Conservation (phyloP, 2,329 filamentous ascomycete genomes). For the Penicillium sumatraense region DNA sequence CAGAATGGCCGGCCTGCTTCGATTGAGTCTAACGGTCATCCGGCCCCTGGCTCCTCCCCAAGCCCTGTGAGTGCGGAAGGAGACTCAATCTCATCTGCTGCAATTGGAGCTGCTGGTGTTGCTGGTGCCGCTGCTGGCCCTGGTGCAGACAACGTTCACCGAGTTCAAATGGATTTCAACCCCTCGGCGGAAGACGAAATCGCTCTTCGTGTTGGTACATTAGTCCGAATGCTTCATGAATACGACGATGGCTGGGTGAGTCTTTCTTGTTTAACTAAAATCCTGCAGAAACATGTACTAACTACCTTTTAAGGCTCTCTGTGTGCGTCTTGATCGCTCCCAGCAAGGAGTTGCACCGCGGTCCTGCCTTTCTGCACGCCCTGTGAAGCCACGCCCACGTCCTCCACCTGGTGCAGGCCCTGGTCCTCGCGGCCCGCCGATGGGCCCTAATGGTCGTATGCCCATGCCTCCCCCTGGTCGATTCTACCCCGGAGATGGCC, state of each 20-base stretch:
- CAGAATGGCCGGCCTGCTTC: slow-evolving; percentile 26
- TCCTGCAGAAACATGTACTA: not conserved
- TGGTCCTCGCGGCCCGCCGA: slow-evolving; percentile 39
- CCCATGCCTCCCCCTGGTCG: slow-evolving; percentile 41
- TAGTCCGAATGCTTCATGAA: slow-evolving; percentile 89
- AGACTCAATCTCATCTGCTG: slow-evolving; percentile 23
- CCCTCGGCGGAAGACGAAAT: slow-evolving; percentile 93
- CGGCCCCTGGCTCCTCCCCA: slow-evolving; percentile 27
- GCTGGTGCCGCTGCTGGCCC: slow-evolving; percentile 37
- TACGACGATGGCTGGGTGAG: slow-evolving; percentile 98
- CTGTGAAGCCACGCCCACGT: slow-evolving; percentile 78
- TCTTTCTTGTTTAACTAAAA: slow-evolving; percentile 23
- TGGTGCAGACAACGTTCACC: slow-evolving; percentile 73
- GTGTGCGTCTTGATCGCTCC: slow-evolving; percentile 85
- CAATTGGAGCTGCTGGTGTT: slow-evolving; percentile 2
- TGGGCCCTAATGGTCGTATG: slow-evolving; percentile 39
- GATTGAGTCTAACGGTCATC: slow-evolving; percentile 23
- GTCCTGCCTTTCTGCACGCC: slow-evolving; percentile 88
- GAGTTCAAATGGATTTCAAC: slow-evolving; percentile 91
- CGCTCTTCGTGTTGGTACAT: slow-evolving; percentile 75
- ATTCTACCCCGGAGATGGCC: slow-evolving; percentile 41
- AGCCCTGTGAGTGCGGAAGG: slow-evolving; percentile 32
- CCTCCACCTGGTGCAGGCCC: slow-evolving; percentile 39
- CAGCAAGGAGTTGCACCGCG: slow-evolving; percentile 91
- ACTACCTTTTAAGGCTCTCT: slow-evolving; percentile 71